phyloP scores from a whole-genome alignment of 257 asterid species.

The Haberlea rhodopensis region DNA sequence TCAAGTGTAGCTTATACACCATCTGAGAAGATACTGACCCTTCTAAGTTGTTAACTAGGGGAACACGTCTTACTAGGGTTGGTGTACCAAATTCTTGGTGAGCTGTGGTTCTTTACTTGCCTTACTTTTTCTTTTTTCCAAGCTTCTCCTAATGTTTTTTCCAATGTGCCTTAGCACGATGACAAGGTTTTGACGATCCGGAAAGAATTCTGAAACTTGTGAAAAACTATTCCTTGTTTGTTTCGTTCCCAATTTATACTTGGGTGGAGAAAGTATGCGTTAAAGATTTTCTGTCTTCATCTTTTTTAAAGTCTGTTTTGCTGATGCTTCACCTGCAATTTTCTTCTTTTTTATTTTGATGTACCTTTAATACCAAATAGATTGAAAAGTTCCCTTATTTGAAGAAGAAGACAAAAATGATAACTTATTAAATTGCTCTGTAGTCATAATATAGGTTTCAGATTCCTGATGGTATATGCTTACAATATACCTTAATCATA shows the following conservation, averaged over 20 bases:
- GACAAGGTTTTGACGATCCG: conserved; percentile 95
- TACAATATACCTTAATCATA: conserved; percentile 9
- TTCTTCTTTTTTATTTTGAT: conserved; percentile 8
- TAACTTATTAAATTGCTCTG: no score
- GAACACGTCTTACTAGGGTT: no score
- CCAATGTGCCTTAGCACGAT: no score
- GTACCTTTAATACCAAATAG: no score
- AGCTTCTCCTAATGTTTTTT: no score
- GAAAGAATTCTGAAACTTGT: conserved; percentile 85
- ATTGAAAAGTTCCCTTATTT: no score
- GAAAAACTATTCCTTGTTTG: conserved; percentile 88
- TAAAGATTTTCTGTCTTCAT: conserved; percentile 64
- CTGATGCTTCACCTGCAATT: conserved; percentile 5
- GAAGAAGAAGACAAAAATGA: neutral
- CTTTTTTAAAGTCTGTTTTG: neutral
- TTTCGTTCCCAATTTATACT: conserved; percentile 94
- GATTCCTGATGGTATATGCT: no score
- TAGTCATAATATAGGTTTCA: no score
- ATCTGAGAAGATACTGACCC: conserved; percentile 91
- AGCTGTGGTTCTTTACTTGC: no score
- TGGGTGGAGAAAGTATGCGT: conserved; percentile 96
- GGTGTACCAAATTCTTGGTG: no score
- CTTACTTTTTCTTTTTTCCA: no score
- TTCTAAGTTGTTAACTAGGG: no score
- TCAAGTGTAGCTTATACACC: conserved; percentile 81